Evolutionary conservation across 2,329 filamentous ascomycete species (phyloP), one percentile per base, ranked within the genome.

Genomic region (Nemania diffusa): DNA sequence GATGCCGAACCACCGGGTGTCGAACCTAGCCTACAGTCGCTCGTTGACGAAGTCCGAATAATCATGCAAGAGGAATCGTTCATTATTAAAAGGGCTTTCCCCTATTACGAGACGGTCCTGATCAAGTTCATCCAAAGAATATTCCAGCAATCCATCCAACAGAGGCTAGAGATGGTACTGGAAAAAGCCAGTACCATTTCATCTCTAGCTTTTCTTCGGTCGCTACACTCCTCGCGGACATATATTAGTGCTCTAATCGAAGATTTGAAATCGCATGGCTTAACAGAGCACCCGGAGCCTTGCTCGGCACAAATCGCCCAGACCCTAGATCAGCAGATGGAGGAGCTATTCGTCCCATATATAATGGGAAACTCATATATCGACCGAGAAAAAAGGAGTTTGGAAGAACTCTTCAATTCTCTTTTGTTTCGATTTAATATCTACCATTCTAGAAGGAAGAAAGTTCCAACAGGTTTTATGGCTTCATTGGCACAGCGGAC

Each of bases 111-210:
- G 74, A 94, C 95, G 67, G 96, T 99, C 0, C 83, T 99, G 57
- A 90, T 90, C 71, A 95, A 95, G 74, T 99, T 99, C 74, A 86
- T 99, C 58, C 96, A 99, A 79, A 88, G 96, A 72, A 91, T 99
- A 11, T 99, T 99, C 76, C 96, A 99, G 77, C 96, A 99, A 79
- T 98, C 95, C 1, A 94, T 99, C 69, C 97, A 99, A 80, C 95
- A 98, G 79, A 88, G 95, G 15, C 85, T 99, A 9, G 96, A 99
- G 78, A 92, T 97, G 88, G 94, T 99, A 3, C 84, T 99, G 55
- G 94, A 97, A 73, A 98, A 98, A 81, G 96, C 96, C 17, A 92
- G 93, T 71, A 92, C 92, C 5, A 90, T 98, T 17, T 99, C 97
- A 0, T 94, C 94, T 0, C 83, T 99, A 32, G 94, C 96, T 1